Evolutionary conservation across 2,329 filamentous ascomycete species (phyloP).

Genomic region (Hypoxylon sp.): DNA sequence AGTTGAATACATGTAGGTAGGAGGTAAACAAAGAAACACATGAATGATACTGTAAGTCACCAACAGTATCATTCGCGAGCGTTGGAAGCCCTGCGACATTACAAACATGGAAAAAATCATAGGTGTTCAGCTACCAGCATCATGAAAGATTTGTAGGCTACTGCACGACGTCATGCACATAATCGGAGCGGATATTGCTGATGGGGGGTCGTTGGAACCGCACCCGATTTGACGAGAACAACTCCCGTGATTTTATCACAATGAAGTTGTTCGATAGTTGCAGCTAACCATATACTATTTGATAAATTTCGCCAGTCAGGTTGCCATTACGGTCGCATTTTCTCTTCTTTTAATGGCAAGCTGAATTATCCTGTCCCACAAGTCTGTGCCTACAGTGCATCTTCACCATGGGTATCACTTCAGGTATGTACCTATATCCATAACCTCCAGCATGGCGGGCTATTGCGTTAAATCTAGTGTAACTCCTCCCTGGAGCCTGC

Average conservation of each 20-base stretch:
- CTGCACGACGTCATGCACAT: slow-evolving; percentile 37
- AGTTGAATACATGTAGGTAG: no score
- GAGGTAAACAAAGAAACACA: slow-evolving; percentile 4
- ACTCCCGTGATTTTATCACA: slow-evolving; percentile 16
- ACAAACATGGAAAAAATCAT: slow-evolving; percentile 10
- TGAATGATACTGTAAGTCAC: not conserved
- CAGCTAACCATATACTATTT: slow-evolving; percentile 22
- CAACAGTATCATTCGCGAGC: not conserved
- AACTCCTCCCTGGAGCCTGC: slow-evolving; percentile 20
- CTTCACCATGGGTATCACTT: not conserved
- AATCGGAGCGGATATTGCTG: slow-evolving; percentile 31
- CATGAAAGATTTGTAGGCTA: slow-evolving; percentile 22
- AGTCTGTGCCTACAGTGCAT: no score
- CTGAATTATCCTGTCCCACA: not conserved
- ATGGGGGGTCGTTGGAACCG: slow-evolving; percentile 30
- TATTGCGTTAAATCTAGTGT: slow-evolving; percentile 25
- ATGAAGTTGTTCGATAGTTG: slow-evolving; percentile 17
- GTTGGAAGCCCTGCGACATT: not conserved
- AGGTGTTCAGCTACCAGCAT: slow-evolving; percentile 22
- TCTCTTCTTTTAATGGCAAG: not conserved
- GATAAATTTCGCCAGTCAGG: slow-evolving; percentile 4
- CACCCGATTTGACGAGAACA: slow-evolving; percentile 36
- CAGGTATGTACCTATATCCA: not conserved
- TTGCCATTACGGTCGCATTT: not conserved
- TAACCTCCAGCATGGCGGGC: slow-evolving; percentile 12